Conservation (phyloP, 139 green algal species). For the Micractinium conductrix region DNA sequence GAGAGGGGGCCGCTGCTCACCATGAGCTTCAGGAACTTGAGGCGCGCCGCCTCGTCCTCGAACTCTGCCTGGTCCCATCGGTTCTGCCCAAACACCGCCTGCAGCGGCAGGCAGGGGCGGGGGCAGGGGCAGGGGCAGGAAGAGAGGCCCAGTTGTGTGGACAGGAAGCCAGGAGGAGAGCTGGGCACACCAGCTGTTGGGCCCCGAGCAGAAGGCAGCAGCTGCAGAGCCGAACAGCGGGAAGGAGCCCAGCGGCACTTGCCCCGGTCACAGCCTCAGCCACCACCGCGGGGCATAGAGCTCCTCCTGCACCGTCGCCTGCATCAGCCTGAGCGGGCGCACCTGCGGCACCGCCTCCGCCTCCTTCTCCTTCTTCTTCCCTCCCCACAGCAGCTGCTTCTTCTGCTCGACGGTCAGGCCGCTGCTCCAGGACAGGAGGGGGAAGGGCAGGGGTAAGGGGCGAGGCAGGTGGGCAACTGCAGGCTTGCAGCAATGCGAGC, state of each 20-base stretch:
- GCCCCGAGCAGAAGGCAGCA: too few relatives aligned
- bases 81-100: conserved; percentile 24
- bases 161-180: background rate
- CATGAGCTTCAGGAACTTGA: conserved; percentile 38
- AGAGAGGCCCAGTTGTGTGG: too few relatives aligned
- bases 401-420: conserved; percentile 20
- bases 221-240: too few relatives aligned
- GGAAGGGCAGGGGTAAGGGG: too few relatives aligned
- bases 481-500: too few relatives aligned
- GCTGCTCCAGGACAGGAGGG: too few relatives aligned
- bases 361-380: conserved; percentile 26
- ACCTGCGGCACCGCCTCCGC: background rate
- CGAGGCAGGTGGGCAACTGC: too few relatives aligned
- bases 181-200: background rate
- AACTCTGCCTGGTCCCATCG: conserved; percentile 35
- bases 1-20: background rate
- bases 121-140: background rate
- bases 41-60: background rate
- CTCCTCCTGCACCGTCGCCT: background rate
- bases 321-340: background rate
- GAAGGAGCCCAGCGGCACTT: background rate
- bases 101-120: background rate
- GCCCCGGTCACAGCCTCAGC: background rate
- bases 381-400: conserved; percentile 34
- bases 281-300: too few relatives aligned